Evolutionary conservation across 352 stramenopile genomes (phyloP), one percentile per base, ranked within the genome.

Genomic region (Globisporangium apiculatum): DNA sequence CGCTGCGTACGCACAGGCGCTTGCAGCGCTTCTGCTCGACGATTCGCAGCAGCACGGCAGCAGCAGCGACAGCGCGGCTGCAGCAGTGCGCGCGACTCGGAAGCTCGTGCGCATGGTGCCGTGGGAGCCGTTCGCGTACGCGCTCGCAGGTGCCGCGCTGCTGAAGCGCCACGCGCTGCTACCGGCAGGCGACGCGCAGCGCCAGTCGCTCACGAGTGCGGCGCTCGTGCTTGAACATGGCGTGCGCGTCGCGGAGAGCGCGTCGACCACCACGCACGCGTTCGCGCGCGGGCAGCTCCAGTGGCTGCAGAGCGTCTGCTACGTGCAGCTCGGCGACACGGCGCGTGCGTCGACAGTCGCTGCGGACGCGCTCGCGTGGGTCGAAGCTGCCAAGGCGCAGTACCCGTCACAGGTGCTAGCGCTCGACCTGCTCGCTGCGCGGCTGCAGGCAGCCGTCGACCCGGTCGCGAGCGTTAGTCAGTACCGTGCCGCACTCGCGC

Each of bases 71-170:
- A 15, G 62, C 14, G 40, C 43, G 0, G 62, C 65, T 15, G 12
- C 15, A 10, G 45, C 45, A 9, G 45, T 48, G 14, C 45, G n/a
- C 15, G 57, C 65, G 4, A 64, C 69, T 9, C 67, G 83, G 62
- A 89, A 86, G 57, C 68, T 89, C 31, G 65, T 91, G 43, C 82
- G 74, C 37, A 72, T 76, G 56, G 53, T 87, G 42, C 77, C 82
- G 24, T 83, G 73, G 75, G 79, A 85, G 8, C 64, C 77, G 2
- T 67, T 66, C 2, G 74, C 75, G 7, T 89, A 89, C 57, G 60
- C 76, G 35, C 37, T 88, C 9, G 74, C 76, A 48, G 76, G 68
- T 9, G 37, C 73, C 0, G 66, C 72, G 14, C 58, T 85, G n/a
- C 67, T 86, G 46, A 88, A 87, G 60, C 68, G 49, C 9, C 51